These are phyloP conservation scores for Albophoma yamanashiensis DNA, from an alignment of 2,329 filamentous ascomycete species.

Conservation along the genomic window DNA sequence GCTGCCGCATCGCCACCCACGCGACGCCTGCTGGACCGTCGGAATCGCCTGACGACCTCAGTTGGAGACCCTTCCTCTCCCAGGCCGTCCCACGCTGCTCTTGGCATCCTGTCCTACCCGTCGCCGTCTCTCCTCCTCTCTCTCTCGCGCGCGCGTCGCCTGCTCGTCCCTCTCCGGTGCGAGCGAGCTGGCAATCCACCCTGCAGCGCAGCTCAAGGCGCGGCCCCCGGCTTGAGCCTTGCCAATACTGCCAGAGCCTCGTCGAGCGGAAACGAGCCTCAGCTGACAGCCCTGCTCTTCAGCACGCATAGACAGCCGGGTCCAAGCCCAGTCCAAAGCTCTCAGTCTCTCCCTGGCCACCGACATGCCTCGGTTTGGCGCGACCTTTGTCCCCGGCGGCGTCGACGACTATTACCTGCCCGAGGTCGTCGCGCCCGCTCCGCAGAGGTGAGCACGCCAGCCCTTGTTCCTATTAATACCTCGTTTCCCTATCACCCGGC, in stretches of 20 bases:
- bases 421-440: conserved; percentile 45
- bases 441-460: conserved; percentile 38
- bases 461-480: not conserved
- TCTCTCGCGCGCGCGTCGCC: not conserved
- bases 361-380: conserved; percentile 29
- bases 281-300: conserved; percentile 15
- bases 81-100: not conserved
- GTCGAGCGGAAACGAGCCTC: not conserved
- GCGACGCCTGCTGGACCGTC: not conserved
- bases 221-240: not conserved
- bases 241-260: not conserved
- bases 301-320: conserved; percentile 5
- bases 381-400: conserved; percentile 48
- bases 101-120: not conserved
- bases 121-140: not conserved
- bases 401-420: conserved; percentile 52
- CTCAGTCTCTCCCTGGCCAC: conserved; percentile 10
- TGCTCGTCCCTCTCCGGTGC: not conserved
- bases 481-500: not conserved
- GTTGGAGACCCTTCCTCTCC: not conserved
- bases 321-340: not conserved
- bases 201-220: not conserved
- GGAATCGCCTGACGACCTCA: not conserved
- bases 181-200: not conserved
- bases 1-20: not conserved